Evolutionary conservation across 2,329 filamentous ascomycete species (phyloP).

Genomic region (Xylaria digitata): DNA sequence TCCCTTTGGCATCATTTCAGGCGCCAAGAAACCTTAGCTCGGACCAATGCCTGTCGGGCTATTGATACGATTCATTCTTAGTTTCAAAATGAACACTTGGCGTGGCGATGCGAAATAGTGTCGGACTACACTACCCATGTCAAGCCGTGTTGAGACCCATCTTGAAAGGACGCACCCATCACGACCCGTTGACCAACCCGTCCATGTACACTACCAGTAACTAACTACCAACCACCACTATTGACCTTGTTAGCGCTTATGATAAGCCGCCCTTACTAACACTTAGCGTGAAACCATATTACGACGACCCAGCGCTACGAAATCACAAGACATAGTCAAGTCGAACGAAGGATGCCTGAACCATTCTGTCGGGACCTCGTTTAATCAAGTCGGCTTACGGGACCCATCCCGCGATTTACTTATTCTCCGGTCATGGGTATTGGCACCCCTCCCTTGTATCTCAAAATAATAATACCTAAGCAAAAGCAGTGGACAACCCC

Average conservation of each 20-base stretch:
- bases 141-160: slow-evolving; percentile 10
- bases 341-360: slow-evolving; percentile 23
- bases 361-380: slow-evolving; percentile 34
- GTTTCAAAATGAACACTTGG: slow-evolving; percentile 11
- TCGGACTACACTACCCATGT: slow-evolving; percentile 19
- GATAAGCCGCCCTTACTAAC: slow-evolving; percentile 8
- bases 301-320: slow-evolving; percentile 20
- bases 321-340: slow-evolving; percentile 20
- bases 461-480: neutral
- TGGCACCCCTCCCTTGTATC: neutral
- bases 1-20: neutral
- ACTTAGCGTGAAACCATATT: slow-evolving; percentile 26
- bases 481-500: neutral
- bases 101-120: slow-evolving; percentile 22
- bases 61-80: slow-evolving; percentile 1
- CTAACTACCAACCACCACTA: neutral
- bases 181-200: slow-evolving; percentile 9
- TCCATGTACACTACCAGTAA: slow-evolving; percentile 5
- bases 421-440: neutral
- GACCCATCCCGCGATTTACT: slow-evolving; percentile 4
- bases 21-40: slow-evolving; percentile 13
- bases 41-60: neutral
- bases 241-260: slow-evolving; percentile 30
- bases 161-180: slow-evolving; percentile 14
- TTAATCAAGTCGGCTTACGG: slow-evolving; percentile 24